These are phyloP conservation scores for Aspergillus diversus DNA, from an alignment of 495 filamentous ascomycete genomes.

Conservation along the genomic window DNA sequence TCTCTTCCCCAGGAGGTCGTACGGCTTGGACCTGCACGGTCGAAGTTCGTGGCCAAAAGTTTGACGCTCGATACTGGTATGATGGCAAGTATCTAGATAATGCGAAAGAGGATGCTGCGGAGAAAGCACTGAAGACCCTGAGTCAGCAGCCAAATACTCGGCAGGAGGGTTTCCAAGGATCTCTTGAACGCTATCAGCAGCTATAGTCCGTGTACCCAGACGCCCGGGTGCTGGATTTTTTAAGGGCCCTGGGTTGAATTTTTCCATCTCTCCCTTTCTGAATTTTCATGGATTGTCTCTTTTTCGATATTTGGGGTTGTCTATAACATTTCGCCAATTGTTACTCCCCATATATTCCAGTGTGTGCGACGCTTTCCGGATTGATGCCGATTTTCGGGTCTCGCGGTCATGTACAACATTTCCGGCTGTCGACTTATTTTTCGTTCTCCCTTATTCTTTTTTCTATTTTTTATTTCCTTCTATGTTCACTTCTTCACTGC, in stretches of 20 bases:
- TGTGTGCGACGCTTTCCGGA: slow-evolving; percentile 29
- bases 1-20: slow-evolving; percentile 66
- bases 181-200: not conserved
- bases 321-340: slow-evolving; percentile 3
- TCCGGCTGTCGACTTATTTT: slow-evolving; percentile 35
- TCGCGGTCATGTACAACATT: slow-evolving; percentile 34
- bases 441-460: slow-evolving; percentile 8
- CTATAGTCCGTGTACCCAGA: not conserved
- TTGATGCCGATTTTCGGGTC: slow-evolving; percentile 26
- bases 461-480: not conserved
- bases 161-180: not conserved
- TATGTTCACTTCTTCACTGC: not conserved
- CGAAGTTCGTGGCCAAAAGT: slow-evolving; percentile 55
- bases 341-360: slow-evolving; percentile 9
- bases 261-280: slow-evolving; percentile 20
- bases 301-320: not conserved
- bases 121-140: slow-evolving; percentile 61
- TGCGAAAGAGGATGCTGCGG: slow-evolving; percentile 88
- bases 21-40: slow-evolving; percentile 88
- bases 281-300: slow-evolving; percentile 15
- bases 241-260: slow-evolving; percentile 13
- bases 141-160: slow-evolving; percentile 22
- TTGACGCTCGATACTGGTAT: slow-evolving; percentile 84
- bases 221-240: slow-evolving; percentile 20
- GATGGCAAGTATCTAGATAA: slow-evolving; percentile 85